Evolutionary conservation across 345 rosid genomes (phyloP), one percentile per base, ranked within the genome.

Genomic region (Hevea brasiliensis): DNA sequence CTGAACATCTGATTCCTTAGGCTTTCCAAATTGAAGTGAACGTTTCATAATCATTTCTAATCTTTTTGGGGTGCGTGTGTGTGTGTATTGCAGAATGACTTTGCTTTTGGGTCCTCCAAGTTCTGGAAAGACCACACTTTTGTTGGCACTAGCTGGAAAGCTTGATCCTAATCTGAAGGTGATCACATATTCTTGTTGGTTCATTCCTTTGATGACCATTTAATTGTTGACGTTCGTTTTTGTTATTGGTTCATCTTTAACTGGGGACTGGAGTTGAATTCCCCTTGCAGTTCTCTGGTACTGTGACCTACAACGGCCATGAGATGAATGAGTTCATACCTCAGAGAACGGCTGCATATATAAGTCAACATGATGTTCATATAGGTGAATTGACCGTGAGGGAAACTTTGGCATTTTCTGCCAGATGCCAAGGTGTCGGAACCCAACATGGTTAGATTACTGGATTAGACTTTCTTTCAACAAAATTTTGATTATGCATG

Each of bases 61-160:
- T 0, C 13, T n/a, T n/a, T n/a, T n/a, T n/a, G n/a, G n/a, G n/a
- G 44, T 41, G 44, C 8, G 44, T 41, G 44, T 41, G 44, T 41
- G 8, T 41, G 6, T 44, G 47, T 44, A 7, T 44, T 44, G 9
- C 74, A 91, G 97, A 68, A 84, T 88, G 87, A 82, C 95, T 41
- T 65, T 92, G 81, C 93, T 92, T 42, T 75, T 90, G 80, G 97
- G 97, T 65, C 97, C 95, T 73, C 95, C 95, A 63, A 78, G 90
- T 74, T 88, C 97, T 29, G 97, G 97, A 7, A 92, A 92, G 83
- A 92, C 97, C 4, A 85, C 93, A 0, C 88, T 92, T 6, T 50
- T 92, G 76, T 81, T 92, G 81, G 95, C 95, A 72, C 82, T 92
- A 77, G 95, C 93, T 20, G 93, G 92, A 67, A 90, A 87, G 79